Evolutionary conservation across 805 yeast species (phyloP).

Genomic region (Metschnikowia gruessii): DNA sequence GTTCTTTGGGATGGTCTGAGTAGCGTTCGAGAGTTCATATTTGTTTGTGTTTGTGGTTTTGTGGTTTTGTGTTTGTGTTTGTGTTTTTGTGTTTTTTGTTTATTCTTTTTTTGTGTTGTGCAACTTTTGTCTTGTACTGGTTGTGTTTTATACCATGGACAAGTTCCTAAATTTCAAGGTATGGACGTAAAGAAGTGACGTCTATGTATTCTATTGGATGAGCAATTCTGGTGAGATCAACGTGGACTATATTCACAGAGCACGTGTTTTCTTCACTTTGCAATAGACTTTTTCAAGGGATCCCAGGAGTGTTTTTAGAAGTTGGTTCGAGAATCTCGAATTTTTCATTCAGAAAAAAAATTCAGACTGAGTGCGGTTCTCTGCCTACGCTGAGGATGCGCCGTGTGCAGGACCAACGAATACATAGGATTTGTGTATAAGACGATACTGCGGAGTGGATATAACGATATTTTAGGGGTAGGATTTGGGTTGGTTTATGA

Average conservation of each 20-base stretch:
- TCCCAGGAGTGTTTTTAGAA: not conserved
- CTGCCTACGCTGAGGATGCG: not conserved
- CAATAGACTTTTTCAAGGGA: too few relatives aligned
- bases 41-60: not conserved
- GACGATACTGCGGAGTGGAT: too few relatives aligned
- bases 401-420: not conserved
- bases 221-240: too few relatives aligned
- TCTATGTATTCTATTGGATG: too few relatives aligned
- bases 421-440: too few relatives aligned
- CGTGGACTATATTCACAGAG: too few relatives aligned
- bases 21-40: constrained; percentile 6
- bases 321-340: not conserved
- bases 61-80: not conserved
- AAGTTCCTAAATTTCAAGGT: too few relatives aligned
- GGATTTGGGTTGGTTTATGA: too few relatives aligned
- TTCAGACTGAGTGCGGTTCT: constrained; percentile 2
- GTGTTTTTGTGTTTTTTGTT: not conserved
- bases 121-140: too few relatives aligned
- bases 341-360: constrained; percentile 1
- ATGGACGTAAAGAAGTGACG: too few relatives aligned
- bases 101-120: not conserved
- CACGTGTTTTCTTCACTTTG: too few relatives aligned
- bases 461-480: too few relatives aligned
- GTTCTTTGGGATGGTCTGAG: constrained; percentile 11
- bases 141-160: not conserved